Conservation (phyloP, 805 yeast genomes). For the Saturnispora dispora region DNA sequence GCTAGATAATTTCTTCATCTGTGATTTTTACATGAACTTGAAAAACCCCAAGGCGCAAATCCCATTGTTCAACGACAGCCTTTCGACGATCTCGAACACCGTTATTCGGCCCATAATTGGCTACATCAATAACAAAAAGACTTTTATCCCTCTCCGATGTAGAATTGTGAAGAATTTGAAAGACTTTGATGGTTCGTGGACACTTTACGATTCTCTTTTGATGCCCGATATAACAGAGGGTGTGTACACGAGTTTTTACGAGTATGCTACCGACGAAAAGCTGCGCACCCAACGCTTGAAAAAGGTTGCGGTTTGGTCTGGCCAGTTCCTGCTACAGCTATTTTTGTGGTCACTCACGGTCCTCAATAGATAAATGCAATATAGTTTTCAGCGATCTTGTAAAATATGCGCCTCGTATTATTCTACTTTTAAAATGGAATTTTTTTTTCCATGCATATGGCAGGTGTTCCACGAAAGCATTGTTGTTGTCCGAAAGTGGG, state of each 20-base stretch:
- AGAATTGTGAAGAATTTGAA: slow-evolving; percentile 65
- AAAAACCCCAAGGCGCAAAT: slow-evolving; percentile 84
- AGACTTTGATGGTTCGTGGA: slow-evolving; percentile 96
- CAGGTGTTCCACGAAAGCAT: neutral
- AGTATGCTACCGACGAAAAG: slow-evolving; percentile 83
- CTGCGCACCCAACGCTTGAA: slow-evolving; percentile 60
- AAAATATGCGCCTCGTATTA: neutral
- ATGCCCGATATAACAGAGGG: slow-evolving; percentile 89
- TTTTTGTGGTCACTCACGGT: slow-evolving; percentile 78
- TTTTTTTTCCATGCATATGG: neutral
- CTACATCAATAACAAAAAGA: slow-evolving; percentile 82
- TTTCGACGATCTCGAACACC: slow-evolving; percentile 88
- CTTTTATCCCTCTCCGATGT: slow-evolving; percentile 81
- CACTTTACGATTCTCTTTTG: slow-evolving; percentile 78
- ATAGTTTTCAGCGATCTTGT: neutral
- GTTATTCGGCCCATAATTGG: slow-evolving; percentile 91
- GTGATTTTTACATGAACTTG: slow-evolving; percentile 71
- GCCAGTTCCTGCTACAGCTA: slow-evolving; percentile 75
- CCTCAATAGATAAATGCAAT: slow-evolving; percentile 8
- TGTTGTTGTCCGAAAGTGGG: neutral
- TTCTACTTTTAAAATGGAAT: neutral
- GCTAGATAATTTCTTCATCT: slow-evolving; percentile 38
- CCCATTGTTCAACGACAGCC: slow-evolving; percentile 78
- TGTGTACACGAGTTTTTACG: slow-evolving; percentile 83
- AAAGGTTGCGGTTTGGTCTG: slow-evolving; percentile 88